A percentile compares a stretch with the other conserved stretches of the same genome.
Conservation (phyloP, 192 early-diverging fungal genomes). For the Coemansia sp. region DNA sequence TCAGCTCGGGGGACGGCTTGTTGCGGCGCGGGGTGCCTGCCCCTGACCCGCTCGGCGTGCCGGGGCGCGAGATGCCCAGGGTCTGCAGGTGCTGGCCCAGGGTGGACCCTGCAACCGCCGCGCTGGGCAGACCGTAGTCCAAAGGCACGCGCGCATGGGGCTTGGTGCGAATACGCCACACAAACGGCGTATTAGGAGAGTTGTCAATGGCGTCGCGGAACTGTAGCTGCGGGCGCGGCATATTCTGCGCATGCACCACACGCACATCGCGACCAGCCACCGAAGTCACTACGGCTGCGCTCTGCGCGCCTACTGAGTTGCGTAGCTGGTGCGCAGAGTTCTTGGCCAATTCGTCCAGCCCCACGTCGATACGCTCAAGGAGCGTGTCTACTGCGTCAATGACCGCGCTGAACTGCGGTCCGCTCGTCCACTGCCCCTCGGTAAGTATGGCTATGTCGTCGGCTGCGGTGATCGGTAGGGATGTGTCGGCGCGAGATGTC, state of each 20-base stretch:
- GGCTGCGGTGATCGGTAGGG: conserved; percentile 20
- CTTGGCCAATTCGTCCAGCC: conserved; percentile 68
- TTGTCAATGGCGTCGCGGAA: conserved; percentile 94
- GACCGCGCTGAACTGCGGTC: conserved; percentile 65
- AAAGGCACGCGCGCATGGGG: conserved; percentile 81
- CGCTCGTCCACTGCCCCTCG: conserved; percentile 67
- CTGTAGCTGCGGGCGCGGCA: conserved; percentile 82
- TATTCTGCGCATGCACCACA: conserved; percentile 70
- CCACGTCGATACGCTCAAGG: conserved; percentile 83
- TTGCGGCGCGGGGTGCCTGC: conserved; percentile 4
- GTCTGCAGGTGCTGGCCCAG: conserved; percentile 38
- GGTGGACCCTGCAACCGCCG: conserved; percentile 18
- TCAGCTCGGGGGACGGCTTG: conserved; percentile 3
- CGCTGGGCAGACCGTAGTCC: conserved; percentile 59
- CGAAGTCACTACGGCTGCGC: conserved; percentile 32
- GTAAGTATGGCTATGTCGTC: conserved; percentile 40
- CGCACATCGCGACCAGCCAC: conserved; percentile 53
- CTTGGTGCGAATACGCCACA: conserved; percentile 80
- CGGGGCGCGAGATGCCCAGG: conserved; percentile 40
- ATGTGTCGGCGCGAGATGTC: conserved; percentile 14
- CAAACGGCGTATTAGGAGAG: conserved; percentile 70
- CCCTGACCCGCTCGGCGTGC: conserved; percentile 7
- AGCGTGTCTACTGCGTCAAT: conserved; percentile 80
- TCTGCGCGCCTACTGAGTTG: conserved; percentile 34
- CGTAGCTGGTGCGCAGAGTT: conserved; percentile 36